A percentile compares a stretch with the other conserved stretches of the same genome.
phyloP scores from a whole-genome alignment of 352 stramenopile species.

The Phytopythium kandeliae region DNA sequence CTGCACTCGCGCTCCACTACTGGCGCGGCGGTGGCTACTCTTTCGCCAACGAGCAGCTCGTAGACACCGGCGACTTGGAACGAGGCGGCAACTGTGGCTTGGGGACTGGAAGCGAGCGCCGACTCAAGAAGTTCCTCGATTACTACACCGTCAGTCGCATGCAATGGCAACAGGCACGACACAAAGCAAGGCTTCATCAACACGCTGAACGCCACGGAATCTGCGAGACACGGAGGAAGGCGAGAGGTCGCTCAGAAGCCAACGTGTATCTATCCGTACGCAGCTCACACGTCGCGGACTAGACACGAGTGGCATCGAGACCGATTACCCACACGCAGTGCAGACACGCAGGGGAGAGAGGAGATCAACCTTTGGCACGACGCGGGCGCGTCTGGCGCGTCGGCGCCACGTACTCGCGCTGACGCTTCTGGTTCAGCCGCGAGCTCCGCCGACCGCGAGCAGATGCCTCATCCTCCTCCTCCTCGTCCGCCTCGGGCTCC shows the following conservation, averaged over 20 bases:
- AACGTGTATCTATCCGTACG: constrained; percentile 7
- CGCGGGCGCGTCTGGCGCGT: constrained; percentile 29
- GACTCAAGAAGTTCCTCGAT: constrained; percentile 62
- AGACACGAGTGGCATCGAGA: constrained; percentile 3
- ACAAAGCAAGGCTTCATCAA: constrained; percentile 31
- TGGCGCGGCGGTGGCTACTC: background rate
- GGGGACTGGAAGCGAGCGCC: constrained; percentile 20
- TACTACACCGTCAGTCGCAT: constrained; percentile 17
- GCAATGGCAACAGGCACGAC: constrained; percentile 12
- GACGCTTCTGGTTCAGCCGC: constrained; percentile 19
- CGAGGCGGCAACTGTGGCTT: constrained; percentile 12
- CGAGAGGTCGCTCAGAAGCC: constrained; percentile 3
- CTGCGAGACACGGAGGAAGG: background rate
- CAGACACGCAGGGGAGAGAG: constrained; percentile 21
- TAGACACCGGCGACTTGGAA: constrained; percentile 13
- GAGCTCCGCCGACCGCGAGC: constrained; percentile 15
- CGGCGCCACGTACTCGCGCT: constrained; percentile 11
- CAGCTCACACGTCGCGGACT: constrained; percentile 4
- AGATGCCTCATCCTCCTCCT: constrained; percentile 20
- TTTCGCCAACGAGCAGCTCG: background rate
- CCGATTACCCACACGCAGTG: constrained; percentile 16
- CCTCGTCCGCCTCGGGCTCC: constrained; percentile 20
- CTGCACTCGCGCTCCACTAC: background rate
- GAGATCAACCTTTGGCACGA: constrained; percentile 67
- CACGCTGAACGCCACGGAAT: constrained; percentile 26